These are phyloP conservation scores for Backusella luteola DNA, from an alignment of 192 early-diverging fungal genomes.

Conservation along the genomic window DNA sequence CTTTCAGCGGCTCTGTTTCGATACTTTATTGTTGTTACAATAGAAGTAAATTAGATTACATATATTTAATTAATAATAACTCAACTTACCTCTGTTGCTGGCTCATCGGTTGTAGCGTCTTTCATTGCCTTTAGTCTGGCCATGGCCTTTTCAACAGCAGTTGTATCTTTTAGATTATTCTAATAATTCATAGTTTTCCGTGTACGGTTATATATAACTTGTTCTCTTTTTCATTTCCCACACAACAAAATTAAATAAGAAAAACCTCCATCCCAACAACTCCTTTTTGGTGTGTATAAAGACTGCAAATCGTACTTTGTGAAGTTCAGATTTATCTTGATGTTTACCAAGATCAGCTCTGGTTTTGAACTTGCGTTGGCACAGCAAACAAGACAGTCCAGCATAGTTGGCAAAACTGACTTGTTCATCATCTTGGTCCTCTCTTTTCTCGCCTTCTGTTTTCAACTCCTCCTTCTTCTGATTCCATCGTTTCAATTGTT, in stretches of 20 bases:
- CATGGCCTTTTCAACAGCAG: background rate
- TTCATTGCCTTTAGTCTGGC: background rate
- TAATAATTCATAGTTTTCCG: background rate
- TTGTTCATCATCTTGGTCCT: background rate
- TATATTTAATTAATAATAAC: too few relatives aligned
- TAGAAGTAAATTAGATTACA: background rate
- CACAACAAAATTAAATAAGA: background rate
- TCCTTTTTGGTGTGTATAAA: background rate
- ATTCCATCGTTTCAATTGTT: slow-evolving; percentile 25
- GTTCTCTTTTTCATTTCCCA: background rate
- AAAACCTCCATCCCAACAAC: background rate
- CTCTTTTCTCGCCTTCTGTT: background rate
- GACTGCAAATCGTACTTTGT: slow-evolving; percentile 43
- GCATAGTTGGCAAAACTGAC: background rate
- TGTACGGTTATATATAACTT: slow-evolving; percentile 3
- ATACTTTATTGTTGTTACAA: slow-evolving; percentile 29
- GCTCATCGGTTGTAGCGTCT: background rate
- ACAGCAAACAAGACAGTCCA: slow-evolving; percentile 49
- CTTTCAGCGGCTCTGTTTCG: slow-evolving; percentile 66
- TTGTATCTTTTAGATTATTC: slow-evolving; percentile 3
- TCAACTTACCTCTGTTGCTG: background rate
- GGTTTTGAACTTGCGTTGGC: slow-evolving; percentile 57
- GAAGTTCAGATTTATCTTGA: slow-evolving; percentile 54
- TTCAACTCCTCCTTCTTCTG: slow-evolving; percentile 21
- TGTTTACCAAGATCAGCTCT: slow-evolving; percentile 51